These are phyloP conservation scores for Hydnomerulius pinastri DNA, from an alignment of 768 basidiomycete genomes.

Conservation along the genomic window DNA sequence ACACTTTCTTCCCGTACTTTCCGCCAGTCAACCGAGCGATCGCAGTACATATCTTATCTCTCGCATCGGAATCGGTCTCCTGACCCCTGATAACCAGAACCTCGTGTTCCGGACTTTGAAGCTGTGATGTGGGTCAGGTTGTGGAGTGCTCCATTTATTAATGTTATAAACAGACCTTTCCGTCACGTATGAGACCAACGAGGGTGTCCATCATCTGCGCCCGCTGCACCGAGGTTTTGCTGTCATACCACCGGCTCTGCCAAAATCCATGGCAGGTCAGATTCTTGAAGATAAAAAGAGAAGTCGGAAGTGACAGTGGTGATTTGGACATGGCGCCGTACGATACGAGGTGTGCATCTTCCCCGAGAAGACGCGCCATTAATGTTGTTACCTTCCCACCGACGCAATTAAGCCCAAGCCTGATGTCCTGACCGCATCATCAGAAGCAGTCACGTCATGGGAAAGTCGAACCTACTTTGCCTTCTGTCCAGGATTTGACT, in stretches of 20 bases:
- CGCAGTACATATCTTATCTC: slow-evolving; percentile 32
- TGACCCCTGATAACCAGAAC: slow-evolving; percentile 53
- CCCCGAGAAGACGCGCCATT: slow-evolving; percentile 70
- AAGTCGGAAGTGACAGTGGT: slow-evolving; percentile 74
- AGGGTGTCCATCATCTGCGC: slow-evolving; percentile 52
- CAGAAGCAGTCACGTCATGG: slow-evolving; percentile 9
- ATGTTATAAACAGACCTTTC: slow-evolving; percentile 44
- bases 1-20: slow-evolving; percentile 49
- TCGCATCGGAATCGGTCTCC: slow-evolving; percentile 41
- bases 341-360: slow-evolving; percentile 74
- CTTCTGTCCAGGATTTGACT: slow-evolving; percentile 64
- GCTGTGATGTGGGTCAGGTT: slow-evolving; percentile 39
- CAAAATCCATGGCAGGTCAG: slow-evolving; percentile 77
- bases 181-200: slow-evolving; percentile 51
- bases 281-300: slow-evolving; percentile 84
- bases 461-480: slow-evolving; percentile 45
- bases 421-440: slow-evolving; percentile 34
- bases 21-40: slow-evolving; percentile 39
- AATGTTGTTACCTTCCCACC: slow-evolving; percentile 66
- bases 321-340: slow-evolving; percentile 92
- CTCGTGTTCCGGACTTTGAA: slow-evolving; percentile 69
- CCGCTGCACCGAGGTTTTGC: slow-evolving; percentile 49
- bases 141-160: background rate
- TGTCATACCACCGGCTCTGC: slow-evolving; percentile 71
- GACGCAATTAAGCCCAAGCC: slow-evolving; percentile 57